These are phyloP conservation scores for Aspergillus ochraceoroseus DNA, from an alignment of 2,329 filamentous ascomycete genomes.

Conservation along the genomic window DNA sequence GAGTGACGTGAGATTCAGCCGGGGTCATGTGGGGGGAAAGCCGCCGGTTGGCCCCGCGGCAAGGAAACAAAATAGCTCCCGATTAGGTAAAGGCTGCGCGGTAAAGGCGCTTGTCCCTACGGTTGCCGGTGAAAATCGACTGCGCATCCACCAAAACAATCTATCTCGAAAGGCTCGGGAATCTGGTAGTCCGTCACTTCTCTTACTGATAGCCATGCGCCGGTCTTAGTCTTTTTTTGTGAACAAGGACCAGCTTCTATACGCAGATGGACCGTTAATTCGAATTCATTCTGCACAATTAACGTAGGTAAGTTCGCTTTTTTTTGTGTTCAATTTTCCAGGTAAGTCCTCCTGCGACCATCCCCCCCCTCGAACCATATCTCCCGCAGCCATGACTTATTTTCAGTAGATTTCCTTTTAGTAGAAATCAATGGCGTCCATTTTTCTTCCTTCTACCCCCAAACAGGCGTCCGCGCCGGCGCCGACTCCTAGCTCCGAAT, in stretches of 20 bases:
- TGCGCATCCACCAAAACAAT: slow-evolving; percentile 22
- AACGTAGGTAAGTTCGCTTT: slow-evolving; percentile 13
- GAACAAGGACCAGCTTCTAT: not conserved
- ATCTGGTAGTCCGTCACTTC: too few relatives aligned
- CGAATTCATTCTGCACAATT: not conserved
- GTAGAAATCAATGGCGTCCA: slow-evolving; percentile 32
- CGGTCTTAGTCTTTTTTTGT: not conserved
- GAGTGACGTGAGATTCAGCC: slow-evolving; percentile 18
- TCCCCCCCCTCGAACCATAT: not conserved
- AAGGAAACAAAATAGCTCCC: slow-evolving; percentile 4
- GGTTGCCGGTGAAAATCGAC: slow-evolving; percentile 14
- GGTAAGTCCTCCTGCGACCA: slow-evolving; percentile 13
- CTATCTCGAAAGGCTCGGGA: too few relatives aligned
- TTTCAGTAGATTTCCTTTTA: slow-evolving; percentile 7
- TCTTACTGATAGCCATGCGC: too few relatives aligned
- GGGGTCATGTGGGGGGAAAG: slow-evolving; percentile 19
- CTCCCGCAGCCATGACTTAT: not conserved
- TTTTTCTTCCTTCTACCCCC: slow-evolving; percentile 42
- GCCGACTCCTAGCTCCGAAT: slow-evolving; percentile 27
- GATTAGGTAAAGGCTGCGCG: slow-evolving; percentile 21
- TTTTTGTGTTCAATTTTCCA: slow-evolving; percentile 4
- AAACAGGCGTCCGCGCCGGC: slow-evolving; percentile 29
- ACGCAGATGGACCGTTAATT: slow-evolving; percentile 12
- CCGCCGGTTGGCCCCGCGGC: slow-evolving; percentile 7
- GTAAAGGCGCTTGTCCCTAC: slow-evolving; percentile 20